Evolutionary conservation across 2,329 filamentous ascomycete genomes (phyloP).

Genomic region (Talaromyces sp.): DNA sequence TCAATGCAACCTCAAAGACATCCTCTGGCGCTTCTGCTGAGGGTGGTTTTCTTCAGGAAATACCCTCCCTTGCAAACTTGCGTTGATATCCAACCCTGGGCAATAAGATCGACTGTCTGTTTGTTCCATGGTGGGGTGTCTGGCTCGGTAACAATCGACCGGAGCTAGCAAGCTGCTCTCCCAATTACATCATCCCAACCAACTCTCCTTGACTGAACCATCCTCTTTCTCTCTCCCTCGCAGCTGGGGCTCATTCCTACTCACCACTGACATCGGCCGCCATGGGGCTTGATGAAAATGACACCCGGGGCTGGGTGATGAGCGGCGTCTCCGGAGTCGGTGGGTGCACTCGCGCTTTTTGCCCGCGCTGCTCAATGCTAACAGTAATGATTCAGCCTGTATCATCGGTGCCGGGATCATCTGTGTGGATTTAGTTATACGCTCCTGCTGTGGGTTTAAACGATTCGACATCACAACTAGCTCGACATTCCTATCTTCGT

Average conservation of each 20-base stretch:
- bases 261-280: not conserved
- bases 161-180: not conserved
- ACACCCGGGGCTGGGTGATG: conserved; percentile 93
- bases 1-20: not conserved
- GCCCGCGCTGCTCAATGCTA: conserved; percentile 5
- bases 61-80: not conserved
- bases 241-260: not conserved
- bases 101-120: not conserved
- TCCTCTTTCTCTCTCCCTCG: not conserved
- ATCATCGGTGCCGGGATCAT: conserved; percentile 77
- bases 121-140: not conserved
- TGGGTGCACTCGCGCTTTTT: conserved; percentile 27
- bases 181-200: conserved; percentile 19
- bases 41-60: not conserved
- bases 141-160: not conserved
- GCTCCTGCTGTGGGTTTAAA: conserved; percentile 61
- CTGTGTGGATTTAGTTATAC: conserved; percentile 75
- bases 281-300: conserved; percentile 58
- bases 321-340: conserved; percentile 72
- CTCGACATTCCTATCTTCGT: conserved; percentile 71
- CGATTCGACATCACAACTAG: conserved; percentile 85
- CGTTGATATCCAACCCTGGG: not conserved
- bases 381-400: conserved; percentile 35
- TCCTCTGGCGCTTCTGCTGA: not conserved
- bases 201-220: not conserved